Evolutionary conservation across 208 protist genomes (phyloP), one percentile per base, ranked within the genome.

Genomic region (Crithidia acanthocephali): DNA sequence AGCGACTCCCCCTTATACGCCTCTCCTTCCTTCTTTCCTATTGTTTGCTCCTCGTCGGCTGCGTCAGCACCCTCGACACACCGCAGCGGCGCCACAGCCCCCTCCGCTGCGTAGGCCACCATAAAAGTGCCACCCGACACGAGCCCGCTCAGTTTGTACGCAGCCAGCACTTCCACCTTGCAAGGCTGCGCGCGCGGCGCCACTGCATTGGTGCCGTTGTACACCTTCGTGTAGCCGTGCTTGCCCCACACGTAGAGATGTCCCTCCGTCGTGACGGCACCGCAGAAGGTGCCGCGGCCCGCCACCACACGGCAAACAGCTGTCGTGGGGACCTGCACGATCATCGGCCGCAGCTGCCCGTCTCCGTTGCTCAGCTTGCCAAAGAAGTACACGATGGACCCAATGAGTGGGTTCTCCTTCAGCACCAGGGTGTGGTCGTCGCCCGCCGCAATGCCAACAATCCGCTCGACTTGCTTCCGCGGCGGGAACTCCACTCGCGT

Each of bases 381-480:
- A 73, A 92, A 95, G 63, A 87, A 86, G 71, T 95, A 95, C 56
- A 95, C 75, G 16, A 91, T 68, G 20, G 88, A 81, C 25, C 86
- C 87, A 10, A 90, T 79, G 7, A 79, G 72, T 1, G 75, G 53
- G 58, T 84, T 91, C 28, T 87, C 67, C 61, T 85, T 85, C 28
- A 95, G 76, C 27, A 93, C 84, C 50, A 95, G 50, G 20, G 90
- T 89, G 76, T 90, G 78, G 60, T 95, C 88, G 63, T 93, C 88
- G 13, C 90, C 87, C 25, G 87, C 87, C 11, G 90, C 87, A 44
- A 95, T 79, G 51, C 59, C 55, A 35, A 83, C 69, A 0, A 91
- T 33, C 35, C 67, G 51, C 76, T 93, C 90, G 7, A 74, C 50
- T 42, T 88, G 76, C 47, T 83, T 85, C 11, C 85, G 85, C 42